Evolutionary conservation across 2,329 filamentous ascomycete genomes (phyloP).

Genomic region (Penicillium corylophilum): DNA sequence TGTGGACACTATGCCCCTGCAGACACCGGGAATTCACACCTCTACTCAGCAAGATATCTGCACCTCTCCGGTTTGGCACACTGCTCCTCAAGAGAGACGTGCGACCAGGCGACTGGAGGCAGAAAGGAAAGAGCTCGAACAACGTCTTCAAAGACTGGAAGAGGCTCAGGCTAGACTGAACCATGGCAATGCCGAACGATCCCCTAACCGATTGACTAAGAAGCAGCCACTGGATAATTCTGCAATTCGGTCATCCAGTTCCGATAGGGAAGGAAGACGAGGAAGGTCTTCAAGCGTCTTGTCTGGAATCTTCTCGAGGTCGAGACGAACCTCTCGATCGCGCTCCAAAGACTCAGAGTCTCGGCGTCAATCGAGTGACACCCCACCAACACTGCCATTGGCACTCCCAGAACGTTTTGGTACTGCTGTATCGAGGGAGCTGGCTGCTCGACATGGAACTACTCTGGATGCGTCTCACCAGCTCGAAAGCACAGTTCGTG

Average conservation of each 20-base stretch:
- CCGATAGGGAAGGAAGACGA: conserved; percentile 26
- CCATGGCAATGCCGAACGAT: conserved; percentile 19
- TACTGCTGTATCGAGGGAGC: conserved; percentile 30
- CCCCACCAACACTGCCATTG: conserved; percentile 22
- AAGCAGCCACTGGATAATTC: conserved; percentile 31
- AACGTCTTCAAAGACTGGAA: conserved; percentile 22
- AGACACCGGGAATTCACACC: conserved; percentile 4
- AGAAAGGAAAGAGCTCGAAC: conserved; percentile 34
- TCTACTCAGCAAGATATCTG: conserved; percentile 13
- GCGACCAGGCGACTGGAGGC: conserved; percentile 33
- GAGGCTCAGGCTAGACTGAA: conserved; percentile 19
- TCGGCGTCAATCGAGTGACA: conserved; percentile 6
- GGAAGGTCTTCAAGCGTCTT: conserved; percentile 25
- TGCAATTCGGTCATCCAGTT: conserved; percentile 32
- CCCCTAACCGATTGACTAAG: conserved; percentile 34
- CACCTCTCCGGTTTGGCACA: conserved; percentile 20
- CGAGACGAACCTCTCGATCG: conserved; percentile 29
- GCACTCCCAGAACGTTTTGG: conserved; percentile 32
- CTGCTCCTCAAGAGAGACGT: conserved; percentile 28
- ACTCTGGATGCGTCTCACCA: conserved; percentile 16
- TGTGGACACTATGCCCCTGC: conserved; percentile 4
- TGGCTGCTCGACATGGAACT: conserved; percentile 24
- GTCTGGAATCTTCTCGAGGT: conserved; percentile 29
- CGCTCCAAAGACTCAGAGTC: conserved; percentile 22
- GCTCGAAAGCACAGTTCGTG: conserved; percentile 7